These are phyloP conservation scores for Neckera pumila DNA, from an alignment of 225 moss, liverwort and hornwort species.

Conservation along the genomic window DNA sequence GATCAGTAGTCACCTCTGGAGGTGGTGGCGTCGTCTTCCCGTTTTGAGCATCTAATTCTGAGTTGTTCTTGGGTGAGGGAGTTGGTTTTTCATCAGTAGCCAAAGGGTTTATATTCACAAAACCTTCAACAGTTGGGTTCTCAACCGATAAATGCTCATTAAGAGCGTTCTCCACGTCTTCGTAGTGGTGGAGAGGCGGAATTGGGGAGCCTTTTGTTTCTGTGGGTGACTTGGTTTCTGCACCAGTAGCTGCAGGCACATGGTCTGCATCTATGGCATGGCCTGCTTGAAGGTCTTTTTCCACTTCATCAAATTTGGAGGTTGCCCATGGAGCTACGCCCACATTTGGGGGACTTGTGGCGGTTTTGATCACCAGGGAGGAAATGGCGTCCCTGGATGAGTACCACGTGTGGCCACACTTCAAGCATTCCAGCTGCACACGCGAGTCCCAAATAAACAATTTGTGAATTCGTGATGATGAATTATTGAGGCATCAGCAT, in stretches of 20 bases:
- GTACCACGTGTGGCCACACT: constrained; percentile 96
- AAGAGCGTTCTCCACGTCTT: constrained; percentile 26
- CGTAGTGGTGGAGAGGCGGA: background rate
- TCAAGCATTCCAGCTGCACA: constrained; percentile 80
- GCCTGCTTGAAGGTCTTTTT: constrained; percentile 46
- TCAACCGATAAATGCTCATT: constrained; percentile 15
- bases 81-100: background rate
- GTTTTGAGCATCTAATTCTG: background rate
- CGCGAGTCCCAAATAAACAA: background rate
- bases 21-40: background rate
- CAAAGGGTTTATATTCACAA: background rate
- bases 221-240: constrained; percentile 2
- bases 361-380: constrained; percentile 51
- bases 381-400: constrained; percentile 77
- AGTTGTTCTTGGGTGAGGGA: background rate
- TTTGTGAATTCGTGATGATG: background rate
- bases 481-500: background rate
- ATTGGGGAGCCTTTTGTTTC: constrained; percentile 4
- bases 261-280: background rate
- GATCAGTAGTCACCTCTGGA: background rate
- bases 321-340: constrained; percentile 93
- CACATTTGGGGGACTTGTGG: constrained; percentile 51
- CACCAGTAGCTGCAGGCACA: background rate
- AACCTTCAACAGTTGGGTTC: constrained; percentile 22
- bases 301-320: constrained; percentile 91